Evolutionary conservation across 2,329 filamentous ascomycete genomes (phyloP).

Genomic region (Ophiocordyceps australis): DNA sequence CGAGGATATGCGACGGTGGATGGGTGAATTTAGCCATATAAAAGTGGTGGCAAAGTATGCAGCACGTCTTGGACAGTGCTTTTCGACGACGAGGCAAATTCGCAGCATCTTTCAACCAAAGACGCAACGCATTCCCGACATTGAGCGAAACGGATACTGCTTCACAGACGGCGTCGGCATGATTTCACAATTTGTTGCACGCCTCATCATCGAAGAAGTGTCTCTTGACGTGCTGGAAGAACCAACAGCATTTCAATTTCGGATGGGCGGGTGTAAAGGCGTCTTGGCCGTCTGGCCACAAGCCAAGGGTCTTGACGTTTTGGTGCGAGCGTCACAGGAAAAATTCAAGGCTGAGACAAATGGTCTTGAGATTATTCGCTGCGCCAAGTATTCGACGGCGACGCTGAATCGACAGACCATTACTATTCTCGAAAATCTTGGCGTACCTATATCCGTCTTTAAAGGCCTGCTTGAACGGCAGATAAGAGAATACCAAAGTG

Average conservation of each 20-base stretch:
- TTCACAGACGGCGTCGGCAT: conserved; percentile 93
- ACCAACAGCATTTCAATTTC: conserved; percentile 81
- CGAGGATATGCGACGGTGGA: conserved; percentile 63
- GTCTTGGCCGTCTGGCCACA: conserved; percentile 62
- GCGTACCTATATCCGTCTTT: conserved; percentile 52
- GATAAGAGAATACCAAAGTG: conserved; percentile 47
- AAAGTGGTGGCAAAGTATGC: conserved; percentile 75
- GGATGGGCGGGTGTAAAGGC: conserved; percentile 83
- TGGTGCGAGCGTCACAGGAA: conserved; percentile 67
- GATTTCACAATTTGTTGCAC: conserved; percentile 63
- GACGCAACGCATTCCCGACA: conserved; percentile 46
- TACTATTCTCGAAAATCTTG: conserved; percentile 61
- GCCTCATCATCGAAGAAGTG: conserved; percentile 55
- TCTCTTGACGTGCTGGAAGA: conserved; percentile 34
- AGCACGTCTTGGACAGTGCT: conserved; percentile 81
- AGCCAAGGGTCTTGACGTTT: conserved; percentile 47
- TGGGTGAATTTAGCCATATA: conserved; percentile 75
- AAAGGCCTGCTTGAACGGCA: conserved; percentile 47
- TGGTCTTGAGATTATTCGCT: conserved; percentile 70
- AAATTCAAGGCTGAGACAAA: conserved; percentile 64
- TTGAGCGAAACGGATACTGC: conserved; percentile 46
- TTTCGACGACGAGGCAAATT: conserved; percentile 76
- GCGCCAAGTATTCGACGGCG: conserved; percentile 57
- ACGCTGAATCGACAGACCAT: conserved; percentile 86
- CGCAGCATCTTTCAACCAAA: conserved; percentile 40